Evolutionary conservation across 805 yeast genomes (phyloP), one percentile per base, ranked within the genome.

Genomic region (Saturnispora halmiae): DNA sequence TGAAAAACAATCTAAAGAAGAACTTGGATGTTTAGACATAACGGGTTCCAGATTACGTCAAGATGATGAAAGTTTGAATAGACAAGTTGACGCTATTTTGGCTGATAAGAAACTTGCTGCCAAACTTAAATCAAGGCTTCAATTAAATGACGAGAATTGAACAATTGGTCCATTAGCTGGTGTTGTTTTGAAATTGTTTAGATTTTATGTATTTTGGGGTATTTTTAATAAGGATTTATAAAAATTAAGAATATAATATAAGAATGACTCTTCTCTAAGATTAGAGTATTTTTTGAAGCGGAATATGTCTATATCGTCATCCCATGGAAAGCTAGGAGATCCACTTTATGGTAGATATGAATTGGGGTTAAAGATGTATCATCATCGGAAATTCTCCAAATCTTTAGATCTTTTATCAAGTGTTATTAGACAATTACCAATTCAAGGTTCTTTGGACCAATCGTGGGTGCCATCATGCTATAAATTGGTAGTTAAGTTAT

Each of bases 31-130:
- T 14, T 25, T 25, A 22, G 32, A 32, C 15, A 39, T 32, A 18
- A 28, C 21, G 9, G 30, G 19, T 11, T 6, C 30, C 20, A 10
- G 11, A 6, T 18, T 18, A 16, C n/a, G 19, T 11, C 21, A 25
- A 9, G 21, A 46, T 41, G 42, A 40, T 31, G 41, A 42, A 31
- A 40, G 38, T 14, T 14, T 39, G 9, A 29, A 43, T 22, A 34
- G 41, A 13, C 51, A 52, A 31, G 48, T 53, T 25, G 46, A 47
- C 11, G 45, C 47, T 11, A 50, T 55, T 20, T 35, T 51, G 38
- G 44, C 43, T 10, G 48, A 53, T 37, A 30, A 43, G 27, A 32
- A 36, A 25, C 27, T 53, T 27, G 43, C 49, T 4, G 42, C 43
- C 14, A 41, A 36, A 18, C 34, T 50, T 13, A 36, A 29, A 27